Evolutionary conservation across 805 yeast species (phyloP).

Genomic region (Saccharomyces mikatae): DNA sequence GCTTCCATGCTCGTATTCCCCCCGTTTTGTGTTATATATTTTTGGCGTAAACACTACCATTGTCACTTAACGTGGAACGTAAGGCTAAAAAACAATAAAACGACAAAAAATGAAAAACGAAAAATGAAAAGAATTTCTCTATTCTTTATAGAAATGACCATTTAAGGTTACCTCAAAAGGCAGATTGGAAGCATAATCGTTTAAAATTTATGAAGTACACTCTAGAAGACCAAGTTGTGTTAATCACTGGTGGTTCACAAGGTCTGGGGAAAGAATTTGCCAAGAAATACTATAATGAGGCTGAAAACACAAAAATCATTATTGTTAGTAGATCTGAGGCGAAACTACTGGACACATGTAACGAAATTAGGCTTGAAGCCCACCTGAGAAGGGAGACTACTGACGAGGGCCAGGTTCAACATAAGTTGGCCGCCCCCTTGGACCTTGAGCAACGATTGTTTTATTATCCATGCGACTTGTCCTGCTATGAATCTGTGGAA

Average conservation of each 20-base stretch:
- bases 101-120: background rate
- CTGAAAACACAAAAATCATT: conserved; percentile 53
- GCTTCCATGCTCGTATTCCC: background rate
- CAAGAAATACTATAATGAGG: conserved; percentile 35
- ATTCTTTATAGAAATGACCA: background rate
- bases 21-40: background rate
- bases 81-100: background rate
- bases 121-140: background rate
- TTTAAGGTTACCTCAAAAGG: background rate
- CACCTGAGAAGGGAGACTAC: background rate
- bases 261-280: conserved; percentile 86
- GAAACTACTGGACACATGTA: conserved; percentile 46
- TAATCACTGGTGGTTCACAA: conserved; percentile 91
- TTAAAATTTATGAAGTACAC: conserved; percentile 11
- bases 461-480: conserved; percentile 57
- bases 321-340: conserved; percentile 70
- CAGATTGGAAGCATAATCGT: background rate
- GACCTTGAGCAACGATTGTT: conserved; percentile 25
- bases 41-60: background rate
- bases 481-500: conserved; percentile 44
- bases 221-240: conserved; percentile 46
- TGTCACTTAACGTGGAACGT: background rate
- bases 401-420: conserved; percentile 1
- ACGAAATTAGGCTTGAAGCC: conserved; percentile 29
- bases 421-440: background rate